A percentile compares a stretch with the other conserved stretches of the same genome.
Conservation (phyloP, 305 asterid genomes). For the Plantago lanceolata region DNA sequence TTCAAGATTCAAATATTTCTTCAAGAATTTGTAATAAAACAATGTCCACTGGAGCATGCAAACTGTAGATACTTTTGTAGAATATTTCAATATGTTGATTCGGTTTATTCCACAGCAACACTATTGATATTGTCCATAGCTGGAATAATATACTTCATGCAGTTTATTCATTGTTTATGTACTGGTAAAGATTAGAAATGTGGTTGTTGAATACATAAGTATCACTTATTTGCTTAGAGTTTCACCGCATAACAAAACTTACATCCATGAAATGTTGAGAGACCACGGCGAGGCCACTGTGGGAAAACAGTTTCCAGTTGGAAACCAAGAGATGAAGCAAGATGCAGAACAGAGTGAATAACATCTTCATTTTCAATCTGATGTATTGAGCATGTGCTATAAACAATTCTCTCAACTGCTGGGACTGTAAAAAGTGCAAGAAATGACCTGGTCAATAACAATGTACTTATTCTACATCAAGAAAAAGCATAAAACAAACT, state of each 20-base stretch:
- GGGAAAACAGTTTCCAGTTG: slow-evolving; percentile 55
- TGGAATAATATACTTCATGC: background rate
- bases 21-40: background rate
- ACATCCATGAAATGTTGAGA: slow-evolving; percentile 72
- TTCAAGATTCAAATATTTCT: background rate
- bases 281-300: slow-evolving; percentile 91
- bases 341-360: slow-evolving; percentile 52
- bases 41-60: background rate
- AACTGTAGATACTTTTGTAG: background rate
- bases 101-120: background rate
- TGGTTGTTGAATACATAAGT: too few species aligned
- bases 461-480: background rate
- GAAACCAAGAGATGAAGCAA: slow-evolving; percentile 72
- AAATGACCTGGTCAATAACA: background rate
- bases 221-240: background rate
- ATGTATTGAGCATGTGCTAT: slow-evolving; percentile 90
- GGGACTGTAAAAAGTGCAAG: slow-evolving; percentile 50
- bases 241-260: slow-evolving; percentile 24
- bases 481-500: background rate
- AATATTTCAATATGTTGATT: background rate
- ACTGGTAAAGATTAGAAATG: background rate
- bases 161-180: background rate
- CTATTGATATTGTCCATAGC: background rate
- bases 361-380: slow-evolving; percentile 89
- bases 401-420: slow-evolving; percentile 74